Base-by-base conservation (phyloP, 228 moss, liverwort and hornwort genomes). In the Sphagnum fallax region DNA sequence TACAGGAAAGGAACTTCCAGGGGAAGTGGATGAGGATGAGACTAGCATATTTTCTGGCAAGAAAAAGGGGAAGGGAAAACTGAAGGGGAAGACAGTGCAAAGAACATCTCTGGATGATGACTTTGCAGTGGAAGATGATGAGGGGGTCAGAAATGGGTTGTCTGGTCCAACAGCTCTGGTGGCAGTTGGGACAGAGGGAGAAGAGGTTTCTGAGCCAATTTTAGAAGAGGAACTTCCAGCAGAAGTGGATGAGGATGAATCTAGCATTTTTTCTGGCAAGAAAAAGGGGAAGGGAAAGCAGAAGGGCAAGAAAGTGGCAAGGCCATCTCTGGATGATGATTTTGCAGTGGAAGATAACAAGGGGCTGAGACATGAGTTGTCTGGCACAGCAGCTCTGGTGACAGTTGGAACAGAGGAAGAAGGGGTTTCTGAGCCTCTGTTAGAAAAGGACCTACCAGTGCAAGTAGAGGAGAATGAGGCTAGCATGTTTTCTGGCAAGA, bases 271-370 rank as follows among this genome's bases (percentile, higher is more conserved):
- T 65, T 84, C 83, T n/a, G 97, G 97, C 11, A 98, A 91, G 76
- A 97, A 97, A 78, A 98, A 98, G 72, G 81, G 91, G 66, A 98
- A 87, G 85, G 93, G 91, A 68, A 89, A 82, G 18, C 93, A 93
- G 82, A 97, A 91, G 71, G 91, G 91, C 50, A 82, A 67, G 62
- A 90, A 55, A 55, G 55, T 55, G 8, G 55, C 12, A 12, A 55
- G 78, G 68, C 66, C 88, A 49, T 73, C 60, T 32, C 75, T 80
- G 66, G 90, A 82, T 60, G 84, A 79, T 15, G 93, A 91, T 62
- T 69, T 83, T 13, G 88, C 69, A 5, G 74, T 79, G 55, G 87
- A 75, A 63, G 79, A 81, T 81, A 79, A 82, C 52, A 70, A 81
- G 68, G 81, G 69, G 49, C 74, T 32, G 32, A 32, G 32, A 32